phyloP scores from a whole-genome alignment of 192 early-diverging fungal genomes.

The Chytriomyces hyalinus region DNA sequence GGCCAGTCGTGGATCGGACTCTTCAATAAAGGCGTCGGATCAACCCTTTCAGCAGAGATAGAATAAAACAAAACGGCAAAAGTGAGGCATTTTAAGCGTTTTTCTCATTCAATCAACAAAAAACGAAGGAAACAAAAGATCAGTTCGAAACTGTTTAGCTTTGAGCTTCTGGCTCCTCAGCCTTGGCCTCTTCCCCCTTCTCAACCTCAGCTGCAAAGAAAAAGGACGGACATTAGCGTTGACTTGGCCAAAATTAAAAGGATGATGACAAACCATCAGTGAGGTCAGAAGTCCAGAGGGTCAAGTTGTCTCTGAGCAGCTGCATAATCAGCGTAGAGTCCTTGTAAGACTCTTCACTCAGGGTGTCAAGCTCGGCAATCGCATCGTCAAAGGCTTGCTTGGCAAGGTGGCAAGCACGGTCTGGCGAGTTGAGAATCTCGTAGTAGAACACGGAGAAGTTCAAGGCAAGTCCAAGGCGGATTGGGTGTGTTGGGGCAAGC shows the following conservation, averaged over 20 bases:
- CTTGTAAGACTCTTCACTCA: conserved; percentile 99
- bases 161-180: conserved; percentile 58
- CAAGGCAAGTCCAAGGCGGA: conserved; percentile 95
- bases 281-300: conserved; percentile 98
- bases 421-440: conserved; percentile 98
- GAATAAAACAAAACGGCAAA: neutral
- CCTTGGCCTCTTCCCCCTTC: conserved; percentile 62
- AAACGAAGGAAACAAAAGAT: conserved; percentile 19
- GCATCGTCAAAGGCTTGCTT: conserved; percentile 99
- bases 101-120: neutral
- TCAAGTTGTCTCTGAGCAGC: conserved; percentile 97
- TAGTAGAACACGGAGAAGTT: conserved; percentile 99
- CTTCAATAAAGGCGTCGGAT: conserved; percentile 36
- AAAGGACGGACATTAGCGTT: neutral
- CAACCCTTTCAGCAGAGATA: conserved; percentile 40
- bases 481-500: conserved; percentile 96
- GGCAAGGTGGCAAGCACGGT: conserved; percentile 94
- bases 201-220: conserved; percentile 50
- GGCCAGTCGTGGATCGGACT: conserved; percentile 46
- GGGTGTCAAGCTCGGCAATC: conserved; percentile 97
- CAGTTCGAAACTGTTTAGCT: conserved; percentile 42
- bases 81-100: neutral
- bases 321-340: conserved; percentile 99
- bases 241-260: neutral
- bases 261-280: conserved; percentile 74